Evolutionary conservation across 2,329 filamentous ascomycete species (phyloP), one percentile per base, ranked within the genome.

Genomic region (Pestalotiopsis sp.): DNA sequence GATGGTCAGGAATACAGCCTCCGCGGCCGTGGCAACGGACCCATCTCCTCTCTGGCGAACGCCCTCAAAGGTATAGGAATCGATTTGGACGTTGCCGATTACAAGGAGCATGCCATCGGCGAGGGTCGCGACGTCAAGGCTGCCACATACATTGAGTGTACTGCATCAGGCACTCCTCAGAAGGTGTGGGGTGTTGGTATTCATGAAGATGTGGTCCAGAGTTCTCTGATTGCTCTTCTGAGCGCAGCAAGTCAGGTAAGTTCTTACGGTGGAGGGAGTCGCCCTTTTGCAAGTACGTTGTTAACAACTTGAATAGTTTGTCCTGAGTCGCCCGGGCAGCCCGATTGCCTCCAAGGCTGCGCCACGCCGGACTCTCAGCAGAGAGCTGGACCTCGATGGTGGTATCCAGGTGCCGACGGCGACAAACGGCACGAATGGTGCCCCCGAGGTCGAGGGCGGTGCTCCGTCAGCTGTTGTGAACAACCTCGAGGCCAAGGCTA

Each of bases 71-170:
- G 86, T 17, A 83, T 98, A 41, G 93, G 93, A 69, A 91, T 98
- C 72, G 91, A 97, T 76, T 85, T 98, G 27, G 95, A 98, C 77
- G 94, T 98, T 65, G 89, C 91, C 60, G 94, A 98, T 80, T 98
- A 98, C 85, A 97, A 97, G 85, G 96, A 98, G 81, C 95, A 98
- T 82, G 92, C 95, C 36, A 94, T 98, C 74, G 94, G 94, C 72
- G 85, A 87, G 65, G 93, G 93, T 70, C 89, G 90, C 68, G 89
- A 94, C 70, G 93, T 95, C 73, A 97, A 97, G 84, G 95, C 95
- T n/a, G 95, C 94, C 2, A 93, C 95, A 2, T 98, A 97, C 78
- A 97, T 98, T 72, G 93, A 98, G 80, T 97, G 94, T 81, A 94
- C 88, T 36, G 87, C 90, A 23, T 82, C 87, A 4, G 89, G 88